phyloP scores from a whole-genome alignment of 2,329 filamentous ascomycete species.

The Colletotrichum spinosum region DNA sequence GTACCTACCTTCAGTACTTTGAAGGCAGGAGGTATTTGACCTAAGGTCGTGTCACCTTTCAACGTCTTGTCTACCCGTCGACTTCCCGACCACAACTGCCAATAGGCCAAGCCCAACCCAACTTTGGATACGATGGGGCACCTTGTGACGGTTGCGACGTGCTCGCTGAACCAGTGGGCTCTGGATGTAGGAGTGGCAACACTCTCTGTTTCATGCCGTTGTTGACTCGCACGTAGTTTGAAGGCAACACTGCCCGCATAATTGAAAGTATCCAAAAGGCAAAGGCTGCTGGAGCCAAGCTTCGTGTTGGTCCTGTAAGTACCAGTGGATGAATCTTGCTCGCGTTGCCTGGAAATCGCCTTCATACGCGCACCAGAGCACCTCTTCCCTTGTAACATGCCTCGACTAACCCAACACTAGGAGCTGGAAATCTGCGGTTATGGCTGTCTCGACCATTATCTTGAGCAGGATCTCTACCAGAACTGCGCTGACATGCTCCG shows the following conservation, averaged over 20 bases:
- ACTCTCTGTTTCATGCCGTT: not conserved
- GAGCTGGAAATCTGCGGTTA: constrained; percentile 67
- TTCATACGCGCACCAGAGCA: constrained; percentile 39
- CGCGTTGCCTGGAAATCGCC: too few species aligned
- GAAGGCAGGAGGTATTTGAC: not conserved
- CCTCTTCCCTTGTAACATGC: too few species aligned
- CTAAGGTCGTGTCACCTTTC: not conserved
- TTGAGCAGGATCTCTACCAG: constrained; percentile 66
- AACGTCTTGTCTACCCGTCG: not conserved
- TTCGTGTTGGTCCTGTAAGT: constrained; percentile 66
- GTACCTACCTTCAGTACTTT: not conserved
- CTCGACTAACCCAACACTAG: constrained; percentile 18
- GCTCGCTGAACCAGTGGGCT: constrained; percentile 53
- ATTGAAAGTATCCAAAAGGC: constrained; percentile 66
- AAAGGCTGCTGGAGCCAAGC: constrained; percentile 50
- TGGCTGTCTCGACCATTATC: constrained; percentile 36
- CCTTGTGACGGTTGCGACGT: constrained; percentile 50
- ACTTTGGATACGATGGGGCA: constrained; percentile 27
- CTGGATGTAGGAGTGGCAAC: constrained; percentile 54
- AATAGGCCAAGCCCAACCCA: not conserved
- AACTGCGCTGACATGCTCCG: constrained; percentile 73
- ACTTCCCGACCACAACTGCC: not conserved
- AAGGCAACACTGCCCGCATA: constrained; percentile 72
- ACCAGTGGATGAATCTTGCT: not conserved
- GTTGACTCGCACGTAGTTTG: constrained; percentile 39